Evolutionary conservation across 1,284 basidiomycete genomes (phyloP), one percentile per base, ranked within the genome.

Genomic region (Cryptococcus sp.): DNA sequence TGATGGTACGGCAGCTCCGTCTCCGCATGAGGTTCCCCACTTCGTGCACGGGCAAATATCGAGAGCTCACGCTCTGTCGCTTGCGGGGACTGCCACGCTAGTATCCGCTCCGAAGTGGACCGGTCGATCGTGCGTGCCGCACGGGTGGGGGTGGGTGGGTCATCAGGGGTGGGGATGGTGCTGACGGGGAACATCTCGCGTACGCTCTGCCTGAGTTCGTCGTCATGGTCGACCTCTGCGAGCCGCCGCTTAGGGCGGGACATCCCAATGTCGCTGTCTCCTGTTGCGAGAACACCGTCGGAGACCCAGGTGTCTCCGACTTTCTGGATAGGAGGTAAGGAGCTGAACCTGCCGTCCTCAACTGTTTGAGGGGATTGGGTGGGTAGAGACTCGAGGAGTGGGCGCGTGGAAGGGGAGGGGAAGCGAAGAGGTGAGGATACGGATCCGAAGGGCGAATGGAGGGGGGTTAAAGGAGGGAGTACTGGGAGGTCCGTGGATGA

Each of bases 241-340:
- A 11, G 8, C n/a, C 39, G 8, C 21, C 9, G 20, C 50, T 20
- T 18, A 13, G 43, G 18, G 39, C 51, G 28, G 23, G 24, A 21
- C 4, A 51, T 16, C 7, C 49, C 60, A 4, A 56, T 23, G 44
- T 61, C 62, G 35, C 56, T 62, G 4, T 36, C 42, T 2, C 50
- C 43, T 18, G 51, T 33, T 18, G 53, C 64, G 4, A 71, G 33
- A 1, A 54, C 60, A 20, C 66, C 63, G 0, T 64, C 64, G 33
- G 69, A 69, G n/a, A 76, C 63, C 73, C 73, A 76, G 15, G 61
- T 56, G 57, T 74, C 71, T 2, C 72, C 73, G 21, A 74, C 53
- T 52, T 70, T 73, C 58, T 75, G 71, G 0, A 72, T 66, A 0
- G 68, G 65, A 16, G 64, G 69, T 6, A 60, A 54, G 4, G 68